Base-by-base conservation (phyloP, 345 rosid genomes). In the Euphorbia pulcherrima region DNA sequence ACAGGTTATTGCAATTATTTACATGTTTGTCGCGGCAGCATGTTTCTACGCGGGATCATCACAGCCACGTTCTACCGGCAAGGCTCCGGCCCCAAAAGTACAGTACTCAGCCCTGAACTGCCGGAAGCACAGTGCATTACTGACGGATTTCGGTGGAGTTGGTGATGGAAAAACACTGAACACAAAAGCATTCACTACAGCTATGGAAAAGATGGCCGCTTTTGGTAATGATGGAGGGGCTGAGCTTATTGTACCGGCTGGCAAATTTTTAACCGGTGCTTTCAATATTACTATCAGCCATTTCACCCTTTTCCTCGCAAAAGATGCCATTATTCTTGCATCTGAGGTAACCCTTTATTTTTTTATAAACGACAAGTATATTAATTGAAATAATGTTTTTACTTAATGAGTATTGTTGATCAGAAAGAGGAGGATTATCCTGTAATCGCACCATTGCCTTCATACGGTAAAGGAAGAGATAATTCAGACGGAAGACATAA, bases 221-320 rank as follows among this genome's bases (percentile, higher is more conserved):
- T 52, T 69, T 14, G 86, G 87, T 0, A 5, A 57, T 5, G 85
- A 87, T 0, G 93, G 98, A 0, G 98, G 97, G 16, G 91, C 85
- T 10, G 86, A 82, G 56, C 98, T 92, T 14, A 62, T 90, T 4
- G 83, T 92, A 3, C 97, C 98, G 0, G 79, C 87, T 0, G 98
- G 98, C 56, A 90, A 85, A 77, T 90, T 92, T 91, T 74, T 92
- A 26, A 90, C 97, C 9, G 97, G 98, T 27, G 87, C 93, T 74
- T 88, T 92, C 55, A 88, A 88, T 74, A 84, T 92, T 61, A 92
- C 94, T 44, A 10, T 44, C 8, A 88, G 88, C 61, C 83, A 92
- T 70, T 90, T 92, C 79, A 90, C 98, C 62, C 89, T 90, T 70
- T 92, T 81, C 60, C 82, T 92, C 18, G 84, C 82, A 21, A 75